Base-by-base conservation (phyloP, 148 eudicot species). In the Nyssa sinensis region DNA sequence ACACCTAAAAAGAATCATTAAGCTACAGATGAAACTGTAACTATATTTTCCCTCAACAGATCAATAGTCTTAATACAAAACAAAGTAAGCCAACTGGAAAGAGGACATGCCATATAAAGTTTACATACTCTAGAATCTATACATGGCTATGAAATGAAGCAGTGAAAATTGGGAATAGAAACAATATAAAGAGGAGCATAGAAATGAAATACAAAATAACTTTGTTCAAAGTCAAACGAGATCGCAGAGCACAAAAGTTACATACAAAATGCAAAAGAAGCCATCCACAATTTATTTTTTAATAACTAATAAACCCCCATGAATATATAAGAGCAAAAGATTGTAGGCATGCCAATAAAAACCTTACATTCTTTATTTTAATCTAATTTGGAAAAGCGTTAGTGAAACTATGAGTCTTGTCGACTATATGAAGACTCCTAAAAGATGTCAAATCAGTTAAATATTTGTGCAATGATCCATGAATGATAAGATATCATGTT, bases 1-100 rank as follows among this genome's bases (percentile, higher is more conserved):
- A 96, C 34, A 96, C 98, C 99, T 95, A 72, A 76, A 77, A 16
- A 35, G 67, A 73, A 69, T 19, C 58, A 75, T 19, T 16, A 30
- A 67, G 28, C 30, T 49, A 49, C 21, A 71, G 24, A 29, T 64
- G 23, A 16, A 34, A 71, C n/a, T 11, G 1, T 24, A 70, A 55
- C 9, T 6, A 34, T 7, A 32, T 29, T 28, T 59, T n/a, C 31
- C 28, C 39, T 13, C 23, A 19, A 30, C 28, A 59, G 62, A 62
- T 62, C 67, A n/a, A 19, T 23, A 59, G 53, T 59, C 25, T 6
- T 8, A 58, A 34, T 34, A 10, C 25, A 61, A 73, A 19, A 41
- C 6, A 62, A n/a, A 34, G 29, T 30, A 73, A 17, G 33, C 58
- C 30, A 37, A 8, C 7, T 13, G 47, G 19, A 11, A 24, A 58